These are phyloP conservation scores for Paramecium caudatum DNA, from an alignment of 73 alveolate species.

Conservation along the genomic window DNA sequence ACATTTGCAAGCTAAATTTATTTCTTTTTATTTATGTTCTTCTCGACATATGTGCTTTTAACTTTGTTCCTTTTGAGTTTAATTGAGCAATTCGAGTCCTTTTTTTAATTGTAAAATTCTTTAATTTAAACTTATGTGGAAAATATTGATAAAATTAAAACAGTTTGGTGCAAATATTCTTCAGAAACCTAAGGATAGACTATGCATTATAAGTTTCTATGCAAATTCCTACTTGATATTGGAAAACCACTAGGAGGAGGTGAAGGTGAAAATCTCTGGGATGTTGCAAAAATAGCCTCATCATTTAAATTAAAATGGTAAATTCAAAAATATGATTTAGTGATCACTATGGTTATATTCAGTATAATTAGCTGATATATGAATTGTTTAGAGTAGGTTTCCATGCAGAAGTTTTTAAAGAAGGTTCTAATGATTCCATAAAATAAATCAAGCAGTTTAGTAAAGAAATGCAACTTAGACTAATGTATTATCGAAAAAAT, in stretches of 20 bases:
- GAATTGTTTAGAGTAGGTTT: conserved; percentile 32
- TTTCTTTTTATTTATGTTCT: conserved; percentile 11
- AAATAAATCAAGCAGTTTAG: conserved; percentile 38
- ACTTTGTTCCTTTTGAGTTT: conserved; percentile 51
- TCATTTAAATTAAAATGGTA: conserved; percentile 17
- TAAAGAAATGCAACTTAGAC: conserved; percentile 31
- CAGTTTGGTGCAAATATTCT: conserved; percentile 60
- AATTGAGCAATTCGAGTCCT: conserved; percentile 37
- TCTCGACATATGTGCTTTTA: conserved; percentile 31
- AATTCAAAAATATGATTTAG: not conserved
- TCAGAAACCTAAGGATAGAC: conserved; percentile 14
- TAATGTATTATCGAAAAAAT: conserved; percentile 7
- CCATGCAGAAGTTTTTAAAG: conserved; percentile 39
- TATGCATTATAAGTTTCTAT: conserved; percentile 17
- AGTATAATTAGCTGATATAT: conserved; percentile 33
- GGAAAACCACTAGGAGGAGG: conserved; percentile 54
- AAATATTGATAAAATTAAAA: conserved; percentile 56
- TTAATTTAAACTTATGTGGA: conserved; percentile 26
- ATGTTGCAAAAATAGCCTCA: conserved; percentile 56
- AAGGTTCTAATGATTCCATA: not conserved
- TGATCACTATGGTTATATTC: conserved; percentile 56
- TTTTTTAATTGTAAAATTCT: conserved; percentile 20
- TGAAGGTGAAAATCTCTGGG: conserved; percentile 33
- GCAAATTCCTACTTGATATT: conserved; percentile 26
- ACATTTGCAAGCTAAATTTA: conserved; percentile 3